Evolutionary conservation across 2,329 filamentous ascomycete species (phyloP).

Genomic region (Xylariaceae sp.): DNA sequence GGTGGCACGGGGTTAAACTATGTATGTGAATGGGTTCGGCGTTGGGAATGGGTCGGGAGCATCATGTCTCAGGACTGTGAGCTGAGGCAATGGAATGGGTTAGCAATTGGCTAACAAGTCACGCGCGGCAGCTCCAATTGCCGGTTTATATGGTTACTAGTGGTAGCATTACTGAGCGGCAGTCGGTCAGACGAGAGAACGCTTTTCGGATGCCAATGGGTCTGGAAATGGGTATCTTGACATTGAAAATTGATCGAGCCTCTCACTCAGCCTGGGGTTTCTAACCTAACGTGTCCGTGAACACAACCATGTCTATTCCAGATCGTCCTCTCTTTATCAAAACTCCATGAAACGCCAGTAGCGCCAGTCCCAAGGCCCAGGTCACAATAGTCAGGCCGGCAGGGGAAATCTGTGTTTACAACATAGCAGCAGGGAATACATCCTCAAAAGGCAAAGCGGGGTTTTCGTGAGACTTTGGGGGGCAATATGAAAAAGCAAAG

Average conservation of each 20-base stretch:
- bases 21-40: constrained; percentile 11
- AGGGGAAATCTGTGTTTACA: constrained; percentile 3
- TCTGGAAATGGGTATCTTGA: constrained; percentile 19
- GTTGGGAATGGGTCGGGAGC: constrained; percentile 10
- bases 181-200: neutral
- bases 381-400: constrained; percentile 4
- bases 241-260: constrained; percentile 15
- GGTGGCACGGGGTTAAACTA: constrained; percentile 3
- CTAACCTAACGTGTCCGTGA: constrained; percentile 13
- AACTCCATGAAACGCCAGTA: constrained; percentile 19
- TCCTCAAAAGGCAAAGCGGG: neutral
- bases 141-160: neutral
- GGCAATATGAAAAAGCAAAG: neutral
- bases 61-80: neutral
- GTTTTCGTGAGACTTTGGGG: neutral
- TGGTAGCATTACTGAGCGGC: neutral
- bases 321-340: constrained; percentile 11
- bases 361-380: constrained; percentile 4
- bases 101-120: constrained; percentile 8
- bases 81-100: neutral
- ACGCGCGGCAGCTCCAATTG: neutral
- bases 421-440: neutral
- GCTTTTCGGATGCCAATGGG: neutral
- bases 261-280: constrained; percentile 2
- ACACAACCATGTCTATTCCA: constrained; percentile 13